Evolutionary conservation across 169 alveolate genomes (phyloP), one percentile per base, ranked within the genome.

Genomic region (Plasmodium gaboni): DNA sequence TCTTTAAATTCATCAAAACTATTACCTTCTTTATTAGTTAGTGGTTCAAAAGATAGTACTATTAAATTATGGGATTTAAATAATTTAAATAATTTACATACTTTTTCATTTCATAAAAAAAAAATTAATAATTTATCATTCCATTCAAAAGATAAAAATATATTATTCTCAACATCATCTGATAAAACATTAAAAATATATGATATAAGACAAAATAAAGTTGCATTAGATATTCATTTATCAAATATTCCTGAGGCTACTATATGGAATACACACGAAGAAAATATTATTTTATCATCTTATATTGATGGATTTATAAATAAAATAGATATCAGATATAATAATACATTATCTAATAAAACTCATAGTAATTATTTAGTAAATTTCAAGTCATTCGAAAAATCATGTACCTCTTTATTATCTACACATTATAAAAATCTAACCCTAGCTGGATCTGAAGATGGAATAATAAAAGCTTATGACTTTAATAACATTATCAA

Each of bases 111-210:
- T 68, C 90, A 80, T 48, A 15, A 65, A 24, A 80, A 80, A 68
- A 65, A 69, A 51, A 48, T 80, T 53, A 80, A 80, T 53, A 80
- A 68, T 50, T 46, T 80, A 53, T 19, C 24, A 22, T 80, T 80
- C 46, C 90, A 80, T 48, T 7, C 61, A 59, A 80, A 28, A n/a
- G 83, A 80, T n/a, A 57, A 44, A 12, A 68, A 48, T 22, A 12
- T 65, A 17, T 32, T 80, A 22, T 59, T 65, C 10, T 80, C 90
- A 0, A 69, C 85, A 9, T 67, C 90, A 6, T 80, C 83, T 0
- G 90, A 80, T 70, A 80, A 80, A 57, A 80, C 90, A 0, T 44
- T 80, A 69, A 80, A 80, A 80, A 53, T 80, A 3, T 80, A 67
- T 44, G 90, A 80, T 59, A 69, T 80, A 53, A 50, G 90, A 68